Evolutionary conservation across 2,329 filamentous ascomycete species (phyloP).

Genomic region (Lasiodiplodia theobromae): DNA sequence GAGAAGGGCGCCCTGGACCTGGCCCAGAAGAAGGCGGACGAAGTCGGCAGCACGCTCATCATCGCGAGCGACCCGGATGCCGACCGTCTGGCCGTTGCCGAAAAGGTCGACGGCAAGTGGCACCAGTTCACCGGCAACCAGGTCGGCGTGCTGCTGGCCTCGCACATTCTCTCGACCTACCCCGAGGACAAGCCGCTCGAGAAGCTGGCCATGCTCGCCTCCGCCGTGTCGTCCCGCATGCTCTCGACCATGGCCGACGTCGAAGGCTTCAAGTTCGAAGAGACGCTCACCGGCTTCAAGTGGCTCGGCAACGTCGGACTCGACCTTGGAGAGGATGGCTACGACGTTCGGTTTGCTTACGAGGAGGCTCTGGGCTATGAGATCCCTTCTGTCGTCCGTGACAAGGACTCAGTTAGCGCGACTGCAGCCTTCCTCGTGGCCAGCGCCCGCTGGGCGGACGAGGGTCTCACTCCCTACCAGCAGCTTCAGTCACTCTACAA

Average conservation of each 20-base stretch:
- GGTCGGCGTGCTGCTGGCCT: conserved; percentile 66
- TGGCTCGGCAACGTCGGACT: conserved; percentile 70
- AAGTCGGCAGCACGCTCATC: conserved; percentile 56
- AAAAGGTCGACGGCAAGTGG: conserved; percentile 64
- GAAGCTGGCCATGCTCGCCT: conserved; percentile 65
- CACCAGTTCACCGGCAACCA: conserved; percentile 71
- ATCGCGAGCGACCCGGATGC: conserved; percentile 71
- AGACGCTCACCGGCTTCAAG: conserved; percentile 72
- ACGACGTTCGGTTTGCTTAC: conserved; percentile 64
- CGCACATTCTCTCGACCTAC: conserved; percentile 61
- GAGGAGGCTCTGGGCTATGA: conserved; percentile 73
- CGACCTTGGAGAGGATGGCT: conserved; percentile 57
- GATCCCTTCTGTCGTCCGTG: conserved; percentile 67
- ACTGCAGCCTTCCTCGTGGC: conserved; percentile 66
- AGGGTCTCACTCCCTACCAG: conserved; percentile 63
- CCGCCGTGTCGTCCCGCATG: conserved; percentile 70
- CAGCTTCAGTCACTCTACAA: conserved; percentile 66
- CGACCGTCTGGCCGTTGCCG: conserved; percentile 68
- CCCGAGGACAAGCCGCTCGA: conserved; percentile 42
- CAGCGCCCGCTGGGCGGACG: conserved; percentile 57
- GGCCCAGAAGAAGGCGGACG: conserved; percentile 63
- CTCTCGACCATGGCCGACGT: conserved; percentile 62
- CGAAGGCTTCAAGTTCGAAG: conserved; percentile 64
- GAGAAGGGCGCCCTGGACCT: conserved; percentile 68
- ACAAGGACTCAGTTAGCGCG: conserved; percentile 70